Evolutionary conservation across 176 grass and related monocot genomes (phyloP).

Genomic region (Zoysia japonica): DNA sequence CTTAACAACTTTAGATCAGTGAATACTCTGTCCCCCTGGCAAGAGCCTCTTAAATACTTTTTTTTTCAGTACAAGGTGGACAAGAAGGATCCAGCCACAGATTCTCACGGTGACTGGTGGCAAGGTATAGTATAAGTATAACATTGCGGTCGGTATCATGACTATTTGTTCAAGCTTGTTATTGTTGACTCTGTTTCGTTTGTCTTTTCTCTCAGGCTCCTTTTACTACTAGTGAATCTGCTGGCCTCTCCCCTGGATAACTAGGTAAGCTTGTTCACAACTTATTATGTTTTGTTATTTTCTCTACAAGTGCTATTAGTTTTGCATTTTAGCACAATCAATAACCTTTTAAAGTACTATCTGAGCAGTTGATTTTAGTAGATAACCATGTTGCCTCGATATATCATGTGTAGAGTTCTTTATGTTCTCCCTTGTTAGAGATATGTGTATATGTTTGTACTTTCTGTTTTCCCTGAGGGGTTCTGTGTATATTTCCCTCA

Average conservation of each 20-base stretch:
- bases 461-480: no score
- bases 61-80: slow-evolving; percentile 57
- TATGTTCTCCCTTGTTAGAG: no score
- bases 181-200: slow-evolving; percentile 29
- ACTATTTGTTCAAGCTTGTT: slow-evolving; percentile 11
- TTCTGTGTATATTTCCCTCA: no score
- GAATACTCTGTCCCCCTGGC: slow-evolving; percentile 10
- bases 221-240: slow-evolving; percentile 76
- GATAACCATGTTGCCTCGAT: slow-evolving; percentile 6
- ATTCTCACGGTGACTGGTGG: slow-evolving; percentile 96
- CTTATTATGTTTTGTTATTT: slow-evolving; percentile 1
- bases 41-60: neutral
- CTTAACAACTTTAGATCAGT: neutral
- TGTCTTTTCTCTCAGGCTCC: slow-evolving; percentile 49
- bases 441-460: neutral
- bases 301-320: slow-evolving; percentile 20
- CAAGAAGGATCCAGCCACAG: slow-evolving; percentile 55
- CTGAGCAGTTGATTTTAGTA: slow-evolving; percentile 14
- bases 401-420: neutral
- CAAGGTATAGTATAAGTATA: slow-evolving; percentile 61
- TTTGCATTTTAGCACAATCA: neutral
- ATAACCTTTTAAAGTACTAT: slow-evolving; percentile 14
- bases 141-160: slow-evolving; percentile 3
- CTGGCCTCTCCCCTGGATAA: slow-evolving; percentile 22
- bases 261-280: slow-evolving; percentile 45